These are phyloP conservation scores for Cladosporium sp. DNA, from an alignment of 2,329 filamentous ascomycete species.

Conservation along the genomic window DNA sequence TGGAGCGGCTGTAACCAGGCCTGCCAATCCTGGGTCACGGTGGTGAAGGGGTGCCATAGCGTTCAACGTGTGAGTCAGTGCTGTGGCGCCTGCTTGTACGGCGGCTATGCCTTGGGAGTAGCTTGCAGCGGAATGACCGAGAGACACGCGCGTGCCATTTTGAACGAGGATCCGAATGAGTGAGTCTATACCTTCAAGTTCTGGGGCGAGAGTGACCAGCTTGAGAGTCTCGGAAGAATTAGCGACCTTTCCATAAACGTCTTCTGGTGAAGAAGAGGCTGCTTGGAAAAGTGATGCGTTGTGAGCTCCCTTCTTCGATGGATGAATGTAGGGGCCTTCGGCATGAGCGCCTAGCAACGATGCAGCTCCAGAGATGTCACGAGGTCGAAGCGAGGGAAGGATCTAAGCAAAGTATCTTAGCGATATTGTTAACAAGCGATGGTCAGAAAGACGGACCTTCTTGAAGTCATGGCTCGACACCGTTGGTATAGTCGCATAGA, in stretches of 20 bases:
- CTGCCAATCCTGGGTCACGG: constrained; percentile 49
- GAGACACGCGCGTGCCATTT: constrained; percentile 42
- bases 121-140: constrained; percentile 50
- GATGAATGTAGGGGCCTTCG: constrained; percentile 49
- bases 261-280: constrained; percentile 31
- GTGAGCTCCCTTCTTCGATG: constrained; percentile 49
- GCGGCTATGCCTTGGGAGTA: constrained; percentile 44
- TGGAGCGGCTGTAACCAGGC: constrained; percentile 32
- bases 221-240: constrained; percentile 38
- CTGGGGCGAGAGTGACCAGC: constrained; percentile 51
- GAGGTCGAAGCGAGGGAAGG: constrained; percentile 45
- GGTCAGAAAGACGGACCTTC: constrained; percentile 37
- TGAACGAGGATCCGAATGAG: constrained; percentile 42
- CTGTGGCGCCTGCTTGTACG: constrained; percentile 46
- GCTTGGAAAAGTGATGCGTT: constrained; percentile 39
- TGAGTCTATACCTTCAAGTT: constrained; percentile 39
- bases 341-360: constrained; percentile 53
- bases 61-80: constrained; percentile 53
- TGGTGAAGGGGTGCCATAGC: constrained; percentile 51
- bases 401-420: constrained; percentile 35
- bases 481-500: constrained; percentile 52
- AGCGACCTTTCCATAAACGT: constrained; percentile 44
- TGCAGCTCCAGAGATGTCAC: constrained; percentile 40
- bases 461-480: constrained; percentile 40
- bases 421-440: background rate